phyloP scores from a whole-genome alignment of 495 filamentous ascomycete species.

The Thozetella sp. region DNA sequence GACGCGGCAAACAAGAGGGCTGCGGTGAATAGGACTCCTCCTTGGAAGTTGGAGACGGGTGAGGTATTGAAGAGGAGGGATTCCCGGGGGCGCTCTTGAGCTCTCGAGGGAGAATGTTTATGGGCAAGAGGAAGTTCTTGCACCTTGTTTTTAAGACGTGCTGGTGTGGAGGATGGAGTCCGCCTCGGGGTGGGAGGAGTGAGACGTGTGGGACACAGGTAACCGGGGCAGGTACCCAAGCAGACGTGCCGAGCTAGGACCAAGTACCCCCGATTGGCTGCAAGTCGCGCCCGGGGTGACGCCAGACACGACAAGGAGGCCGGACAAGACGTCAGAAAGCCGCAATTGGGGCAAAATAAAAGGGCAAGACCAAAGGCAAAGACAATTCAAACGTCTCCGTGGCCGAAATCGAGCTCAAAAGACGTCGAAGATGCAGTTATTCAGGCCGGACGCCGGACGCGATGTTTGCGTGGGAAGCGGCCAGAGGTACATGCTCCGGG shows the following conservation, averaged over 20 bases:
- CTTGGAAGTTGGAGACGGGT: not conserved
- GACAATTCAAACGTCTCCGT: not conserved
- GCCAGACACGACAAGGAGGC: not conserved
- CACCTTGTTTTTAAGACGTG: conserved; percentile 32
- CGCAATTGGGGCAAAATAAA: not conserved
- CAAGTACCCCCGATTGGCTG: conserved; percentile 29
- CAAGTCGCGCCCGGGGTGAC: not conserved
- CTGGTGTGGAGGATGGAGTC: conserved; percentile 28
- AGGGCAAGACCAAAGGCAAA: not conserved
- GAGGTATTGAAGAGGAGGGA: conserved; percentile 8
- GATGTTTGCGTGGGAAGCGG: not conserved
- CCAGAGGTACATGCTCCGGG: conserved; percentile 19
- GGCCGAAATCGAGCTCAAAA: not conserved
- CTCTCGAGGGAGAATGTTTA: conserved; percentile 17
- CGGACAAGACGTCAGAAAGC: not conserved
- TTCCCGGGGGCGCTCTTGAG: conserved; percentile 14
- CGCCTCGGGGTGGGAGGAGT: conserved; percentile 9
- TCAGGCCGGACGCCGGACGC: not conserved
- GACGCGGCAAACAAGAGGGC: not conserved
- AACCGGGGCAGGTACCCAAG: conserved; percentile 15
- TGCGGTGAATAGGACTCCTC: not conserved
- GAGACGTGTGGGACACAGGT: conserved; percentile 21
- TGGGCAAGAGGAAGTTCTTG: conserved; percentile 14
- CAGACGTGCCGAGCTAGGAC: conserved; percentile 22
- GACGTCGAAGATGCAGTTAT: not conserved